These are phyloP conservation scores for Cucurbita pepo DNA, from an alignment of 306 rosid species.

Conservation along the genomic window DNA sequence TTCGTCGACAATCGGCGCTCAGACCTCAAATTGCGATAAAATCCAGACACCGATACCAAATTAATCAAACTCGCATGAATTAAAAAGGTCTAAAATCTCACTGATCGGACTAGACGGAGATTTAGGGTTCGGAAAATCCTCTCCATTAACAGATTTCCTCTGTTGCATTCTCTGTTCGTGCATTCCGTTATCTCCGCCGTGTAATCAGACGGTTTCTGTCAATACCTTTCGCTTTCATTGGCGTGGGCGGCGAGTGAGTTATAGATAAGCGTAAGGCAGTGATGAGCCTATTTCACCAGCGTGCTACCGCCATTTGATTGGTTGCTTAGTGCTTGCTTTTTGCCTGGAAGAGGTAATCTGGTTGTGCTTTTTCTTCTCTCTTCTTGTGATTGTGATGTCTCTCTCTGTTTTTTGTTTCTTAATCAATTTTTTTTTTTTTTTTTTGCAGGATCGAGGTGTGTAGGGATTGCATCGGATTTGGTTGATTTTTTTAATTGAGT, in stretches of 20 bases:
- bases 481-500: too few species aligned
- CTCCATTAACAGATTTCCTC: neutral
- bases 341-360: neutral
- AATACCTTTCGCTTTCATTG: neutral
- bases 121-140: neutral
- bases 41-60: neutral
- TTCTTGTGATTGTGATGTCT: neutral
- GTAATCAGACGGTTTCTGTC: neutral
- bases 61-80: neutral
- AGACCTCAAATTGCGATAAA: neutral
- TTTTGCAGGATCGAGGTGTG: neutral
- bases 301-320: neutral
- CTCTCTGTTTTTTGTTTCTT: neutral
- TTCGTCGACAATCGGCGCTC: neutral
- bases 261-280: neutral
- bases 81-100: neutral
- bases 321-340: neutral
- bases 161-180: neutral
- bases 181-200: neutral
- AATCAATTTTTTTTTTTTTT: neutral
- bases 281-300: neutral
- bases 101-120: neutral
- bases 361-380: neutral
- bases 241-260: neutral
- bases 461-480: too few species aligned